Evolutionary conservation across 495 filamentous ascomycete species (phyloP), one percentile per base, ranked within the genome.

Genomic region (Daldinia grandis): DNA sequence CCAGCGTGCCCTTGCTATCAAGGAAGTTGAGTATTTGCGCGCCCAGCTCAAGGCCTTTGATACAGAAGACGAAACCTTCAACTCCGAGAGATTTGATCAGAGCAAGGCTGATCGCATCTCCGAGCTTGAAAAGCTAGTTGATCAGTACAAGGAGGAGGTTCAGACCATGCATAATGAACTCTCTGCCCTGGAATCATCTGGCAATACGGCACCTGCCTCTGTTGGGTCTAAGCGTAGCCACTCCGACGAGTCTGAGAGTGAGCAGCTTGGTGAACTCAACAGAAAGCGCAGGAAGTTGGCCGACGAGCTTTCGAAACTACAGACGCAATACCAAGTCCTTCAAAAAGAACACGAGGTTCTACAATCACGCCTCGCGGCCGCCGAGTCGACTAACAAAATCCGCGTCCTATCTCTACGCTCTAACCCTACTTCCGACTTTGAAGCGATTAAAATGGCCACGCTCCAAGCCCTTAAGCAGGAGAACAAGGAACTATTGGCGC

Each of bases 41-140:
- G 95, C 92, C 4, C 95, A 99, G 74, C 81, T 98, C 24, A 96
- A 97, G 77, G 90, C 91, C 0, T 97, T 94, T 62, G 95, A 97
- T 66, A 87, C 89, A 25, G 96, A 98, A 79, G 94, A 98, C 76
- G 84, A 86, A 44, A 95, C 93, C 1, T 91, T 97, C 81, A 88
- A 94, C 62, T 85, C 89, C 2, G 91, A 92, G 15, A 88, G 83
- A 47, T 91, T 91, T 55, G 92, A 98, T 71, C 87, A 90, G 62
- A 86, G 90, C 58, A 97, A 94, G 74, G 78, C 85, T 0, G 82
- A 89, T 59, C 91, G 93, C 17, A 91, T 98, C 62, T 84, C 88
- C 50, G 88, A 96, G 67, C 86, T 99, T 1, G 93, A 98, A 73
- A 85, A 88, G 44, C 82, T 98, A 9, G 86, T 99, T 2, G 95